Conservation (phyloP, 1,284 basidiomycete species). For the Pseudozyma pruni region DNA sequence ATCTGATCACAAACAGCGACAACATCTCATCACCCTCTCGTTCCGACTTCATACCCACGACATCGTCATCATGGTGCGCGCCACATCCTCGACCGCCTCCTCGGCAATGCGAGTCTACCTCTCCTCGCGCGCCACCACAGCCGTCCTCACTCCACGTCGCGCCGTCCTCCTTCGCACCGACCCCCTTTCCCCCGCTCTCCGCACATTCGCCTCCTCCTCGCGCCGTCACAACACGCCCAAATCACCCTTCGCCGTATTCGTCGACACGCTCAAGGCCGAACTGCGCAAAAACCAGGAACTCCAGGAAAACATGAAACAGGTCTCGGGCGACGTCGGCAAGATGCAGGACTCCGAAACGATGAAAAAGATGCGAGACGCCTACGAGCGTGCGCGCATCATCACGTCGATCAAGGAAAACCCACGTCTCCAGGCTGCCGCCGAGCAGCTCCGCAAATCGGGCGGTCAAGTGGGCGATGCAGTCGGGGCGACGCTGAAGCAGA, state of each 20-base stretch:
- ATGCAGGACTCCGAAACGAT: constrained; percentile 96
- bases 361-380: constrained; percentile 87
- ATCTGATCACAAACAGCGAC: not conserved
- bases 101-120: constrained; percentile 18
- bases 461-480: constrained; percentile 94
- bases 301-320: constrained; percentile 94
- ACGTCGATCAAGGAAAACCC: constrained; percentile 98
- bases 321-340: constrained; percentile 97
- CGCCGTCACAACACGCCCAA: constrained; percentile 21
- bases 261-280: constrained; percentile 91
- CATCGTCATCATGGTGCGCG: constrained; percentile 24
- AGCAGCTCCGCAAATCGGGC: constrained; percentile 87
- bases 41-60: not conserved
- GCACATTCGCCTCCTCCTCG: constrained; percentile 18
- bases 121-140: constrained; percentile 18
- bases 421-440: constrained; percentile 85
- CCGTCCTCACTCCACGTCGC: constrained; percentile 20
- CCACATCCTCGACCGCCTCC: not conserved
- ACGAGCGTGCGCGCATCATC: constrained; percentile 91
- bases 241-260: constrained; percentile 94
- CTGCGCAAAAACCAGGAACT: constrained; percentile 91
- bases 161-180: not conserved
- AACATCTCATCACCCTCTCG: too few species aligned
- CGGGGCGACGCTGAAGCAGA: constrained; percentile 83
- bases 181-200: not conserved